Base-by-base conservation (phyloP, 768 basidiomycete genomes). In the Suillus subaureus region DNA sequence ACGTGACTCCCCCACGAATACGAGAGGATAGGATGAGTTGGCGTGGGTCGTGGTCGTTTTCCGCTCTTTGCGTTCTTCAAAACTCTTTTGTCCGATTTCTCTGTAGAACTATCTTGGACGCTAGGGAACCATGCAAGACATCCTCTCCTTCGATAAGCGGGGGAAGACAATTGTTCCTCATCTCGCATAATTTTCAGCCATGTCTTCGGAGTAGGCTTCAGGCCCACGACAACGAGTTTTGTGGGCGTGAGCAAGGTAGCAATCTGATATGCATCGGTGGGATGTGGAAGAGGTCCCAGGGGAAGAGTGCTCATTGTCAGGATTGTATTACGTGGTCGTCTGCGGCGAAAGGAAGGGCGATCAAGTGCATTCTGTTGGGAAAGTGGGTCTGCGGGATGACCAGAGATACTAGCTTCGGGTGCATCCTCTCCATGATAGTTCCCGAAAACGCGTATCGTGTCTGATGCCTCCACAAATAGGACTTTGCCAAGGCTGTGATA, bases 401-500 rank as follows among this genome's bases (percentile, higher is more conserved):
- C 4, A 65, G 72, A 26, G 61, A 70, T 31, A 13, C 62, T 65
- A 26, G 16, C 37, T 28, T 42, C 37, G 11, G 66, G 26, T 43
- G 57, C 63, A 51, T 77, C 75, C 33, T 82, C 81, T 35, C 89
- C 86, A 4, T 93, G 92, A 72, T 98, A 97, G 71, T 91, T 93
- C 1, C 97, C 97, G 2, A 99, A 83, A 61, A 99, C 93, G 21
- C 97, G 89, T 54, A 99, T 84, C 40, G 93, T 94, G 74, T 99
- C 97, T 18, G 93, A 89, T 15, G 96, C 96, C 55, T 98, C 96
- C 7, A 99, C 90, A 69, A 97, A 97, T 16, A 99, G 82, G 13
- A 99, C 90, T 75, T 94, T 96, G 33, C 97, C 95, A 5, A 99
- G 80, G 63, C 91, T 93, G 77, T 98, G 96, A 74, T 94, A 97